Percentiles rank a stretch among this genome's conserved stretches.
These are phyloP conservation scores for Talaromyces borbonicus DNA, from an alignment of 495 filamentous ascomycete genomes.

Conservation along the genomic window DNA sequence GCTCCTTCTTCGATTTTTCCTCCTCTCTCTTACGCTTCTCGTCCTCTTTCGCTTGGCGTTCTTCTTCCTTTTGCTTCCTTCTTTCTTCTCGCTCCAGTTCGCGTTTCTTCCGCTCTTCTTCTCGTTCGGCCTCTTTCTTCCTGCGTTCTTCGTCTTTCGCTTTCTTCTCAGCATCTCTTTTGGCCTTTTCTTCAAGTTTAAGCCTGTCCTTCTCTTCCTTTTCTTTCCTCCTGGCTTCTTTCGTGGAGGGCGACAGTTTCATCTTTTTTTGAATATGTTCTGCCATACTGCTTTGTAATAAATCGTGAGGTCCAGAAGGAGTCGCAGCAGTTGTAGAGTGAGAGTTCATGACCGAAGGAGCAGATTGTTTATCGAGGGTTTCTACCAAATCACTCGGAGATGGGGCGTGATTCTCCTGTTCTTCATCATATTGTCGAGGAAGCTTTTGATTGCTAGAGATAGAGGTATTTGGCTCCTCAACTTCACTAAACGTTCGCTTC, in stretches of 20 bases:
- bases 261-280: no score
- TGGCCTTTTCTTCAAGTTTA: conserved; percentile 33
- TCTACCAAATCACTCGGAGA: no score
- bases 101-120: conserved; percentile 25
- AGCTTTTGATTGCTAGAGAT: no score
- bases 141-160: conserved; percentile 36
- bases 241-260: conserved; percentile 43
- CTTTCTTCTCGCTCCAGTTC: conserved; percentile 22
- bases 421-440: no score
- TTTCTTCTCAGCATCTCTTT: conserved; percentile 37
- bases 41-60: conserved; percentile 45
- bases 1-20: conserved; percentile 58
- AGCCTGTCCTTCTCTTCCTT: conserved; percentile 43
- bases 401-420: no score
- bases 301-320: no score
- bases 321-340: no score
- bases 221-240: conserved; percentile 43
- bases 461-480: no score
- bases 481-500: no score
- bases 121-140: conserved; percentile 30
- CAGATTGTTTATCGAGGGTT: no score
- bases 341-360: no score
- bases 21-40: conserved; percentile 53
- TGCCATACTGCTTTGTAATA: no score
- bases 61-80: conserved; percentile 27